Percentiles rank a stretch among this genome's conserved stretches.
Conservation (phyloP, 208 protist species). For the Willaertia magna region DNA sequence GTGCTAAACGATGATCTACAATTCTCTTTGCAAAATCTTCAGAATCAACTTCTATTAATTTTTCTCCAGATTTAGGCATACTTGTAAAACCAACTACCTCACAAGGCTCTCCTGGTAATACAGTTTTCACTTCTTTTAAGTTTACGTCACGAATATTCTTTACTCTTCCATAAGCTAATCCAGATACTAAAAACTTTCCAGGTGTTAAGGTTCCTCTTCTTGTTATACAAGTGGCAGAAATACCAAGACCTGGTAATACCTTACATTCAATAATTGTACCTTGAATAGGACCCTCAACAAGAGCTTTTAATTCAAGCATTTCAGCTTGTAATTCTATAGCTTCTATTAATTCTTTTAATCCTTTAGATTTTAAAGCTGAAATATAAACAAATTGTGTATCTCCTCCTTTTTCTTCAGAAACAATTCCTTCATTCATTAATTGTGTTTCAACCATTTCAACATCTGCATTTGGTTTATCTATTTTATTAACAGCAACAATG, state of each 20-base stretch:
- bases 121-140: conserved; percentile 1
- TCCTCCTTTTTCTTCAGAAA: conserved; percentile 80
- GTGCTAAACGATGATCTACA: conserved; percentile 5
- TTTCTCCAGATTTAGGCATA: conserved; percentile 32
- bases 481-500: conserved; percentile 91
- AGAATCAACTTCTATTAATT: conserved; percentile 21
- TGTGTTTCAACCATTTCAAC: conserved; percentile 55
- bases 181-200: conserved; percentile 38
- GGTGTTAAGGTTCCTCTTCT: conserved; percentile 29
- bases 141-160: conserved; percentile 19
- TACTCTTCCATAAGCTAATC: conserved; percentile 30
- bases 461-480: conserved; percentile 69
- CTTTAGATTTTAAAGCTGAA: conserved; percentile 62
- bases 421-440: conserved; percentile 53
- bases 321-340: conserved; percentile 66
- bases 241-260: conserved; percentile 28
- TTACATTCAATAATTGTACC: conserved; percentile 69
- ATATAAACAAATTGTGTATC: conserved; percentile 75
- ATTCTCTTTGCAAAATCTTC: conserved; percentile 34
- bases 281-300: conserved; percentile 54
- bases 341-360: conserved; percentile 69
- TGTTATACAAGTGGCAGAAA: conserved; percentile 30
- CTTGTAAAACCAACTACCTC: conserved; percentile 41
- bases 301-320: conserved; percentile 65
- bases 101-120: conserved; percentile 26